Evolutionary conservation across 2,329 filamentous ascomycete species (phyloP).

Genomic region (Colletotrichum theobromicola): DNA sequence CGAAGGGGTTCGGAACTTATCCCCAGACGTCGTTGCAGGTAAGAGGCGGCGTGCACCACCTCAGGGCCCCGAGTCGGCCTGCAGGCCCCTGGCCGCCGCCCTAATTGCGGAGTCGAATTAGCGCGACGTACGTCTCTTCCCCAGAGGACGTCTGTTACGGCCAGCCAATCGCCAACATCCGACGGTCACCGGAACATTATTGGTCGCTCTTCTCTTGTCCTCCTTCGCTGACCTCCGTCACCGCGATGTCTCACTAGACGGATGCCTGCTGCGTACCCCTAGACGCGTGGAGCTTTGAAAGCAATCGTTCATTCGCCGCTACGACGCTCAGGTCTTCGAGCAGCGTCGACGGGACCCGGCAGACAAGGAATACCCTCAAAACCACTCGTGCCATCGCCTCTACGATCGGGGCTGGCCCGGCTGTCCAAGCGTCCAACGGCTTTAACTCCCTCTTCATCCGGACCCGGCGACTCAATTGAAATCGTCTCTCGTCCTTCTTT

Average conservation of each 20-base stretch:
- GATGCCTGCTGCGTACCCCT: not conserved
- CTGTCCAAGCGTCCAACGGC: not conserved
- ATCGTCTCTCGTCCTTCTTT: not conserved
- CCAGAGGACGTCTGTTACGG: not conserved
- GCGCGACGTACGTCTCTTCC: not conserved
- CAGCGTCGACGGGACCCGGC: not conserved
- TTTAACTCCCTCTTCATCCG: not conserved
- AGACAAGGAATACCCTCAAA: not conserved
- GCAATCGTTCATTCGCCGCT: not conserved
- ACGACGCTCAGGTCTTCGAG: not conserved
- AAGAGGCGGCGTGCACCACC: not conserved
- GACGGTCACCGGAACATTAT: not conserved
- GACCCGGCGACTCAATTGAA: not conserved
- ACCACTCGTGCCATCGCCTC: not conserved
- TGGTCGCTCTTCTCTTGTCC: not conserved
- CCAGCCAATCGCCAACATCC: conserved; percentile 17
- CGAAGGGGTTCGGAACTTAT: conserved; percentile 15
- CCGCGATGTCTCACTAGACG: not conserved
- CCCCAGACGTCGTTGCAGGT: not conserved
- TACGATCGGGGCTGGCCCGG: not conserved
- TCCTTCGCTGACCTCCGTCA: not conserved
- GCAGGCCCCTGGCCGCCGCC: conserved; percentile 1
- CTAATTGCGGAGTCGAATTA: conserved; percentile 7
- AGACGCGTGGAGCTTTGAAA: not conserved
- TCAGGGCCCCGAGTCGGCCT: not conserved